phyloP scores from a whole-genome alignment of 768 basidiomycete species.

The Podaxis sp. region DNA sequence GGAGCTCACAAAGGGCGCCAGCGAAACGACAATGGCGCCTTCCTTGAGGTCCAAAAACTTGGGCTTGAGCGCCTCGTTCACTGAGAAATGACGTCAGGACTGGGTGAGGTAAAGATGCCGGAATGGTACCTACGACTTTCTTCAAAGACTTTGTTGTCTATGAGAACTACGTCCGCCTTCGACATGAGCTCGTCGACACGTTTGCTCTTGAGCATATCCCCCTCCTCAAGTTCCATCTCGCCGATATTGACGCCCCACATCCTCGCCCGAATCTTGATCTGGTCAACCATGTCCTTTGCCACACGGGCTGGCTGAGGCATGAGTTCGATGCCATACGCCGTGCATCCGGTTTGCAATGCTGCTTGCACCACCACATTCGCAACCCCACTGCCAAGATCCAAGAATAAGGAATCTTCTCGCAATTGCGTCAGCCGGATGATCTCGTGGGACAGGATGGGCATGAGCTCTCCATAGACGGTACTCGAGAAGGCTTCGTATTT shows the following conservation, averaged over 20 bases:
- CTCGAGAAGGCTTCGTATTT: slow-evolving; percentile 83
- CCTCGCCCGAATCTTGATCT: slow-evolving; percentile 72
- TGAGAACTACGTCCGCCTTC: slow-evolving; percentile 87
- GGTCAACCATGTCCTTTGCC: slow-evolving; percentile 71
- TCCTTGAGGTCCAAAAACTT: slow-evolving; percentile 95
- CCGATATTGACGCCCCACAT: slow-evolving; percentile 91
- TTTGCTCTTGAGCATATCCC: slow-evolving; percentile 75
- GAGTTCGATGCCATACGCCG: slow-evolving; percentile 75
- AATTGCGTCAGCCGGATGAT: slow-evolving; percentile 58
- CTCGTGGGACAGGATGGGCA: slow-evolving; percentile 78
- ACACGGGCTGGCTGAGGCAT: slow-evolving; percentile 77
- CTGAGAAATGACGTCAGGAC: slow-evolving; percentile 32
- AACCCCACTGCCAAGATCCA: slow-evolving; percentile 86
- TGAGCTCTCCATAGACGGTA: slow-evolving; percentile 87
- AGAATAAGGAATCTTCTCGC: slow-evolving; percentile 61
- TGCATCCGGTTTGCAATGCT: slow-evolving; percentile 76
- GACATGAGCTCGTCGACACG: slow-evolving; percentile 69
- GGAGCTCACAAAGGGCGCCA: slow-evolving; percentile 81
- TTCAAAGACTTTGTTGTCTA: slow-evolving; percentile 85
- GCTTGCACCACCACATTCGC: slow-evolving; percentile 84
- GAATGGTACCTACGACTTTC: slow-evolving; percentile 57
- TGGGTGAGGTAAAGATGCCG: not conserved
- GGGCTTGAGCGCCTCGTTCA: slow-evolving; percentile 84
- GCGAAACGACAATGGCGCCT: slow-evolving; percentile 84
- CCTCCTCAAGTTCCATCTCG: slow-evolving; percentile 76